phyloP scores from a whole-genome alignment of 208 protist genomes.

The Paratrypanosoma confusum region DNA sequence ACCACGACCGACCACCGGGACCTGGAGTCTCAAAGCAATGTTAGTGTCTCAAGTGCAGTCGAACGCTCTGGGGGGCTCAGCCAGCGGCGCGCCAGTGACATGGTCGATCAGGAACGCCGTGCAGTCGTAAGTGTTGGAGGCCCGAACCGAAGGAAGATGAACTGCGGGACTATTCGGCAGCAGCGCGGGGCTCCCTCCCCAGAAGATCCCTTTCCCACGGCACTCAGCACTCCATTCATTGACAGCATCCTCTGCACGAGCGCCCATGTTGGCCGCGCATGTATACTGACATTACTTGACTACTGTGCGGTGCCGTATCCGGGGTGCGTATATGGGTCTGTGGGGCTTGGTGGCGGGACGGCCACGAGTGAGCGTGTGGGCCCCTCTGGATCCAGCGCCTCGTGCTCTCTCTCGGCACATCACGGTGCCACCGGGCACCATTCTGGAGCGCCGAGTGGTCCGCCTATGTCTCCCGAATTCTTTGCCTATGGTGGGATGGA shows the following conservation, averaged over 20 bases:
- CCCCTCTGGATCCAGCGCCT: too few species aligned
- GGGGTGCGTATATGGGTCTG: neutral
- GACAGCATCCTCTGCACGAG: conserved; percentile 62
- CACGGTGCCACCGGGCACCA: neutral
- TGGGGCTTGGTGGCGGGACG: too few species aligned
- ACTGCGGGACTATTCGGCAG: too few species aligned
- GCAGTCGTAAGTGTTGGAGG: too few species aligned
- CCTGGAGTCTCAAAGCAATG: too few species aligned
- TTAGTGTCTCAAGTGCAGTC: too few species aligned
- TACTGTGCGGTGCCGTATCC: conserved; percentile 46
- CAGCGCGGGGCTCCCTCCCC: neutral
- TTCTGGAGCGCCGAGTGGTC: neutral
- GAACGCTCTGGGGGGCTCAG: too few species aligned
- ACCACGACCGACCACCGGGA: too few species aligned
- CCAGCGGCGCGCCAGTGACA: too few species aligned
- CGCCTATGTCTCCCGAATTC: conserved; percentile 23
- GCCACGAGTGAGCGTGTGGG: neutral
- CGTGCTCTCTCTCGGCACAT: neutral
- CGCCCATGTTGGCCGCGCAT: conserved; percentile 50
- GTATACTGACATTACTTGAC: conserved; percentile 58
- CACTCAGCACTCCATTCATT: conserved; percentile 14
- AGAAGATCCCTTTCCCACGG: neutral
- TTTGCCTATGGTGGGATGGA: conserved; percentile 46
- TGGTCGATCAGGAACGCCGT: too few species aligned
- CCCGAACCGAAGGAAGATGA: too few species aligned